Conservation (phyloP, 176 grass and related monocot species). For the Aegilops tauschii region DNA sequence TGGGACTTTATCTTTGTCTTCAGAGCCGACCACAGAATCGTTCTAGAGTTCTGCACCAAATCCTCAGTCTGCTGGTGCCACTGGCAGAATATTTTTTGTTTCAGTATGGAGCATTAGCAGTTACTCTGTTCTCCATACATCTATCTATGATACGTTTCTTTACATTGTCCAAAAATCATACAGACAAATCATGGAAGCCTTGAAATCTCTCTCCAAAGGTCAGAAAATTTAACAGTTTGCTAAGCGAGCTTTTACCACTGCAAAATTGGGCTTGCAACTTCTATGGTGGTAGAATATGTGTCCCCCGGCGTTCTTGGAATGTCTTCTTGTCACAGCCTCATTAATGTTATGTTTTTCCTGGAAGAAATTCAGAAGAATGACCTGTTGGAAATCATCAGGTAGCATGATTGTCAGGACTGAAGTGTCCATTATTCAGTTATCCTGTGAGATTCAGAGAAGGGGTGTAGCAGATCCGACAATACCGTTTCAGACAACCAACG, state of each 20-base stretch:
- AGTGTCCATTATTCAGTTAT: no score
- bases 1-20: slow-evolving; percentile 37
- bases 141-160: neutral
- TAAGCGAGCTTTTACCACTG: neutral
- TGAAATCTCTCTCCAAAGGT: neutral
- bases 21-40: slow-evolving; percentile 8
- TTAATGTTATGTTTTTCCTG: neutral
- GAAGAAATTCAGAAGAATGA: neutral
- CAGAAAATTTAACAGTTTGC: neutral
- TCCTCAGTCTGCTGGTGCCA: neutral
- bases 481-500: no score
- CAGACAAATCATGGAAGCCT: neutral
- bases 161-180: neutral
- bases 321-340: neutral
- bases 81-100: slow-evolving; percentile 12
- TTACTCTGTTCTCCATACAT: neutral
- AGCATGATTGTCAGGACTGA: no score
- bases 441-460: no score
- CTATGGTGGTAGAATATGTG: neutral
- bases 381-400: neutral
- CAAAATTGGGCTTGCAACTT: neutral
- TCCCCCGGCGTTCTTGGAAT: neutral
- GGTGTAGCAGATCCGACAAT: no score
- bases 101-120: neutral
- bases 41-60: slow-evolving; percentile 23